phyloP scores from a whole-genome alignment of 495 filamentous ascomycete species.

The Pseudomonodictys pantanalensis region DNA sequence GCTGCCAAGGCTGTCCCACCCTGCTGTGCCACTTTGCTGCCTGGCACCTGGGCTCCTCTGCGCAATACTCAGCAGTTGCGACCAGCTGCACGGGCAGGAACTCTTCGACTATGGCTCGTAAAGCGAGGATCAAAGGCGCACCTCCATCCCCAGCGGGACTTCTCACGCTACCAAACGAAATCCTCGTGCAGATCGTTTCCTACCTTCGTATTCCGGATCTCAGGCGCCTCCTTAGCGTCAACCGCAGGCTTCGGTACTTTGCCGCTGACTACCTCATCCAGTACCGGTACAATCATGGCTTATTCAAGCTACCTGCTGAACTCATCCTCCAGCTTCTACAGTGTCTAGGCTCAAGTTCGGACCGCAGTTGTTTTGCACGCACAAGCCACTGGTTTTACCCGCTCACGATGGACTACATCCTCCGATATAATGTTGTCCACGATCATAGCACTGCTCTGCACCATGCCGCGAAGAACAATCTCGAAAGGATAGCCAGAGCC shows the following conservation, averaged over 20 bases:
- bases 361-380: conserved; percentile 9
- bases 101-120: no score
- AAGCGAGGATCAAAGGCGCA: no score
- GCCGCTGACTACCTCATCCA: conserved; percentile 3
- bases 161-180: conserved; percentile 8
- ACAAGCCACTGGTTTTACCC: conserved; percentile 15
- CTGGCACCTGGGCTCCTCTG: no score
- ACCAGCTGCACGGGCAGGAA: no score
- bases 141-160: conserved; percentile 1
- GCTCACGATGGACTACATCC: conserved; percentile 13
- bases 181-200: conserved; percentile 8
- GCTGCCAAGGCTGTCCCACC: no score
- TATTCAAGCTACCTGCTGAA: conserved; percentile 9
- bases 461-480: conserved; percentile 5
- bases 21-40: no score
- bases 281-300: conserved; percentile 11
- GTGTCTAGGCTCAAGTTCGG: not conserved
- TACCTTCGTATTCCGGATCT: conserved; percentile 4
- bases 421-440: conserved; percentile 10
- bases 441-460: conserved; percentile 12
- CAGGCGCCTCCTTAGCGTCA: conserved; percentile 12
- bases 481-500: not conserved
- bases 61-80: no score
- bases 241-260: conserved; percentile 7
- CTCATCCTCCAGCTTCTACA: conserved; percentile 10